Conservation (phyloP, 2,329 filamentous ascomycete genomes). For the Fusarium haematococcum region DNA sequence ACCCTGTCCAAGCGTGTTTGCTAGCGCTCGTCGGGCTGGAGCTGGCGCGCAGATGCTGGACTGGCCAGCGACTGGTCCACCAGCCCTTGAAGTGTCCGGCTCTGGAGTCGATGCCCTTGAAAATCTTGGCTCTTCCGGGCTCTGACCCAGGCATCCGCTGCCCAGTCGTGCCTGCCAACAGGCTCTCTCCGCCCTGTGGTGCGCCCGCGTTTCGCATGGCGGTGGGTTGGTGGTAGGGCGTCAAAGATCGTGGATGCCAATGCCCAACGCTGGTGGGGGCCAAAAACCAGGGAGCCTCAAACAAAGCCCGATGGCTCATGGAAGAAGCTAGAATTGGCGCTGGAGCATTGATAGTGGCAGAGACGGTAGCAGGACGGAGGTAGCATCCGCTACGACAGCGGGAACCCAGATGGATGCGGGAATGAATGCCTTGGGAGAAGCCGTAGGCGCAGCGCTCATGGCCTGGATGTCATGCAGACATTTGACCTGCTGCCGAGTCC, state of each 20-base stretch:
- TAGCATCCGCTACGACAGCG: conserved; percentile 20
- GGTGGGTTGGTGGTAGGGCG: conserved; percentile 32
- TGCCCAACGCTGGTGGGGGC: conserved; percentile 40
- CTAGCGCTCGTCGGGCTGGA: conserved; percentile 41
- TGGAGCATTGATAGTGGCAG: conserved; percentile 13
- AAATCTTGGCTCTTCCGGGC: conserved; percentile 28
- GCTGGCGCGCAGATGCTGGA: conserved; percentile 36
- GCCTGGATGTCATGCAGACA: conserved; percentile 40
- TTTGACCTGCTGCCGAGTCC: conserved; percentile 33
- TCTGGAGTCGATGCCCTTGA: conserved; percentile 22
- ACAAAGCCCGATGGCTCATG: conserved; percentile 28
- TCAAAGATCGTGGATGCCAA: conserved; percentile 29
- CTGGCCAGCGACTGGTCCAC: conserved; percentile 29
- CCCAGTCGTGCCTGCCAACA: conserved; percentile 29
- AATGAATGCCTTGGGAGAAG: conserved; percentile 11
- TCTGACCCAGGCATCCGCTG: conserved; percentile 28
- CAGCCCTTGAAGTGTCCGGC: conserved; percentile 17
- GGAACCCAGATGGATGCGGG: conserved; percentile 18
- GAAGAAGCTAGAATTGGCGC: conserved; percentile 36
- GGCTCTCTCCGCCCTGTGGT: conserved; percentile 14
- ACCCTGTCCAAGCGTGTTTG: conserved; percentile 31
- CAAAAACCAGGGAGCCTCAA: conserved; percentile 26
- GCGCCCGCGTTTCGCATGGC: conserved; percentile 13
- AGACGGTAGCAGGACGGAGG: conserved; percentile 8
- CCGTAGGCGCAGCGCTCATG: conserved; percentile 19